Evolutionary conservation across 345 rosid genomes (phyloP), one percentile per base, ranked within the genome.

Genomic region (Passiflora organensis): DNA sequence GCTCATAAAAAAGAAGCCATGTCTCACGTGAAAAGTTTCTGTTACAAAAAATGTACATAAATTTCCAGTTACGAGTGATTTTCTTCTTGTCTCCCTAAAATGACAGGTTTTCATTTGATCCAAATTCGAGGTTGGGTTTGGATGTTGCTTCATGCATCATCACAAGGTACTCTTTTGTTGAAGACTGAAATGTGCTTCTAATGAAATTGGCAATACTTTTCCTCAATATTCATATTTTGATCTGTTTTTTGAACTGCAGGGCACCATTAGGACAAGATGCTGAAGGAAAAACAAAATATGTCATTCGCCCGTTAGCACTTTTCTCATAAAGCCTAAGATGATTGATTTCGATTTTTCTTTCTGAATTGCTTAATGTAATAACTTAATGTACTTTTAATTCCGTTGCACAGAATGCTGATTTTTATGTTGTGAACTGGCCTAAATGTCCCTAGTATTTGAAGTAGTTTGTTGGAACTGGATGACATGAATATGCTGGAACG

Each of bases 281-380:
- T 56, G 97, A 91, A 73, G 97, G 97, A 43, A 85, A 85, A 79
- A 67, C 86, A 39, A 85, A 87, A 80, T 91, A 87, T 73, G 96
- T 83, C 56, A 70, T 83, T 22, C 82, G 95, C 62, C 97, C 96
- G 97, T 91, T 77, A 83, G 97, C 74, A 52, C 64, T 59, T 65
- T 60, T 64, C 0, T 49, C 60, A 23, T 41, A 0, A 9, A 11
- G n/a, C n/a, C n/a, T 13, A 13, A 41, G 5, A 11, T 15, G n/a
- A 3, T 41, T 41, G 43, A 41, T 12, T 12, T 41, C 13, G n/a
- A 11, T 41, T 41, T 13, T 41, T 6, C 13, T 41, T 41, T 12
- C n/a, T 11, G 13, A 41, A 5, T 41, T 41, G 13, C 43, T 11
- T 41, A 15, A 41, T 11, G 55, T 17, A 41, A 41, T 11, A 8